Evolutionary conservation across 2,329 filamentous ascomycete genomes (phyloP).

Genomic region (Beauveria sp.): DNA sequence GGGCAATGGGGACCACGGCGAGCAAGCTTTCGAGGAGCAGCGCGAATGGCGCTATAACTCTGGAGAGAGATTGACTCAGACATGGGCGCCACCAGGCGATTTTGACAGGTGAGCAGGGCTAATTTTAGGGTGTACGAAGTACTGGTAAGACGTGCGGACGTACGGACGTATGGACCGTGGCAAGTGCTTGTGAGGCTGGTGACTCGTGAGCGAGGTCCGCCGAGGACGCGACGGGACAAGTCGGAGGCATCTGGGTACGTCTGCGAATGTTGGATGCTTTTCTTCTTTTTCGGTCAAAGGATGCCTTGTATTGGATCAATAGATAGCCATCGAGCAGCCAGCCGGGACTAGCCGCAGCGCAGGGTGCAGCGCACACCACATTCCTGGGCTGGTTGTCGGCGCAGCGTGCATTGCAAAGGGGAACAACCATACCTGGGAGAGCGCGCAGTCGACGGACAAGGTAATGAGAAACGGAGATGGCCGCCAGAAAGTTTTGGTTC

Average conservation of each 20-base stretch:
- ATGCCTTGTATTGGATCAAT: not conserved
- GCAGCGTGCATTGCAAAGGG: not conserved
- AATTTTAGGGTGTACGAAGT: not conserved
- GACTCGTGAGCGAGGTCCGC: too few species aligned
- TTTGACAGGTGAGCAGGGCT: constrained; percentile 8
- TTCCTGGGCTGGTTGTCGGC: not conserved
- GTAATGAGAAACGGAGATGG: not conserved
- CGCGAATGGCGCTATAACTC: constrained; percentile 8
- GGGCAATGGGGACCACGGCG: not conserved
- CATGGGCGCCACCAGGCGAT: constrained; percentile 11
- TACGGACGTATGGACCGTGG: too few species aligned
- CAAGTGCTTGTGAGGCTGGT: too few species aligned
- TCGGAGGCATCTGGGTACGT: not conserved
- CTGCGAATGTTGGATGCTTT: not conserved
- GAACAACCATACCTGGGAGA: not conserved
- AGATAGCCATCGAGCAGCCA: not conserved
- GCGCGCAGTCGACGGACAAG: not conserved
- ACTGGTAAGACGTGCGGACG: too few species aligned
- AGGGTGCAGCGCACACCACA: constrained; percentile 2
- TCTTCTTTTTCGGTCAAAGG: not conserved
- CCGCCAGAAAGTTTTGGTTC: not conserved
- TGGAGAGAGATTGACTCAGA: constrained; percentile 12
- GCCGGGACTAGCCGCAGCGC: constrained; percentile 4
- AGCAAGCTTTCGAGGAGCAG: constrained; percentile 1
- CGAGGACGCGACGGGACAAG: not conserved